Base-by-base conservation (phyloP, 225 moss, liverwort and hornwort genomes). In the Asterella californica region DNA sequence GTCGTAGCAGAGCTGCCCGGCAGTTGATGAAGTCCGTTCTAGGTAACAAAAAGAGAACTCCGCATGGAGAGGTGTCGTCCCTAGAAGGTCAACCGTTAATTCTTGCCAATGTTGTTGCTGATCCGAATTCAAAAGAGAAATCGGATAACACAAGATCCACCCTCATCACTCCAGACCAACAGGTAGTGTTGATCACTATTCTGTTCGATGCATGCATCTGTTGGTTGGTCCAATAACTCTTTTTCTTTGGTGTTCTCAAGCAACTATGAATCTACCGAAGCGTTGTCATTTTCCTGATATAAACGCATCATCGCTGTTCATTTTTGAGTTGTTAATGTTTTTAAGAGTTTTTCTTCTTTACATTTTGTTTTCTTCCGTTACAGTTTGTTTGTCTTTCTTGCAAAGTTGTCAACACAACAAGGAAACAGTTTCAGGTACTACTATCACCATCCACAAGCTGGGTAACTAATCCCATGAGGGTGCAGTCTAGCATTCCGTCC, bases 1-100 rank as follows among this genome's bases (percentile, higher is more conserved):
- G 59, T 74, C 74, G 53, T 18, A 74, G 74, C n/a, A 59, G 59
- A 76, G 76, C 76, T 76, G 76, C 76, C 24, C 55, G 59, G 59
- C 76, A 76, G 76, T 37, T 76, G 59, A 59, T 59, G 29, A 76
- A 76, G 59, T 57, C 76, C 18, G 21, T 47, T 10, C 59, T 59
- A 34, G 59, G 57, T 76, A 24, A 38, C 24, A 60, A 60, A 52
- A 76, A 37, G 21, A 10, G 59, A 30, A 29, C 74, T 18, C 52
- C 45, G 11, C 74, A 54, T 29, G 53, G 49, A 4, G 74, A 74
- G 48, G 32, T 46, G 9, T 54, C 45, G 18, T 15, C 74, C 18
- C 25, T 53, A 15, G 54, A 74, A 17, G 59, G 55, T 18, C 33
- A 24, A 38, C 10, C 57, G 32, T 18, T 21, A 21, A 5, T 15